Base-by-base conservation (phyloP, 2,329 filamentous ascomycete species). In the Pseudophaeomoniella oleicola region DNA sequence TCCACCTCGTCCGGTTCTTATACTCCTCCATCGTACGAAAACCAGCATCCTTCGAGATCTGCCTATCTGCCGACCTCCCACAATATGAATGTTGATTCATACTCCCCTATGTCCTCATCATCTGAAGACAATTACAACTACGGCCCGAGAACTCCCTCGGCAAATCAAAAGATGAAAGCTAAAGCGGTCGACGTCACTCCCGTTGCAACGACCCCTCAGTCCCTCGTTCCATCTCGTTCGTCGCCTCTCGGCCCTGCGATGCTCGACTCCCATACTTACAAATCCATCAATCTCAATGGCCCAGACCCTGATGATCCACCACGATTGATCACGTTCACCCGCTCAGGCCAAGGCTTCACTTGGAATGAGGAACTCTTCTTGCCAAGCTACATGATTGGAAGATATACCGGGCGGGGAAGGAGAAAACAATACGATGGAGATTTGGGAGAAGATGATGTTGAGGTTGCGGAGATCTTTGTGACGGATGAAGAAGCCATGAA, bases 281-380 rank as follows among this genome's bases (percentile, higher is more conserved):
- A 48, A 35, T 50, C 46, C 4, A 47, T 50, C 41, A 50, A 50
- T 29, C 39, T 50, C 15, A 46, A 45, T 32, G 37, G 35, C 4
- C 43, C 43, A 19, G 46, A 48, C 29, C 42, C 46, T 5, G 44
- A 46, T 31, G 44, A 50, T 19, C 47, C 47, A 36, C 44, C 45
- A 19, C 36, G 46, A 19, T 29, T 50, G 34, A 48, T 50, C 19
- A 45, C 42, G 4, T 48, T 47, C 39, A 48, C 47, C 16, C 47
- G 47, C 22, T 37, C 44, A 34, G 44, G 43, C 35, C 47, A 50
- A 40, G 47, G 47, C 16, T 50, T 50, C 30, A 48, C 43, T 4
- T 50, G 47, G 47, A 50, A 50, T 19, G 47, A 50, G 27, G 47
- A 50, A 36, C 27, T 50, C n/a, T 50, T 50, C 33, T 38, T 48